These are phyloP conservation scores for Coemansia sp. DNA, from an alignment of 192 early-diverging fungal species.

Conservation along the genomic window DNA sequence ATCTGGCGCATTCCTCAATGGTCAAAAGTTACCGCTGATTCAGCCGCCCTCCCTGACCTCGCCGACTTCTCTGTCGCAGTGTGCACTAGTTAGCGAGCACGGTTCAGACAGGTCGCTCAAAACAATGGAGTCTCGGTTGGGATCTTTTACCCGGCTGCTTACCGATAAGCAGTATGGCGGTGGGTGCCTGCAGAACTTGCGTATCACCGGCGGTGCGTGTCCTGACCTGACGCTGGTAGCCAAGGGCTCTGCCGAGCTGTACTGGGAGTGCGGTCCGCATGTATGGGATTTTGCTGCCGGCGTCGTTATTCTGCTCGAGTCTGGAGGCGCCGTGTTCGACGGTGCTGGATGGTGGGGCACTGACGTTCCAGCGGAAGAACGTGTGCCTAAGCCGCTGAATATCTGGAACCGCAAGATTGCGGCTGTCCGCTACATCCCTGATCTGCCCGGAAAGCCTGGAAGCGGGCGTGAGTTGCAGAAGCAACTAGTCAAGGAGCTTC, in stretches of 20 bases:
- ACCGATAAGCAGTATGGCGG: constrained; percentile 51
- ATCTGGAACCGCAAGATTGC: constrained; percentile 42
- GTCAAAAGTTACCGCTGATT: constrained; percentile 60
- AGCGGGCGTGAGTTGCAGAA: constrained; percentile 50
- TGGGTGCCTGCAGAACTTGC: constrained; percentile 65
- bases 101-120: constrained; percentile 65
- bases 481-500: constrained; percentile 57
- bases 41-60: constrained; percentile 53
- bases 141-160: constrained; percentile 65
- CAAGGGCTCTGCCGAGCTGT: constrained; percentile 77
- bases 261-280: constrained; percentile 85
- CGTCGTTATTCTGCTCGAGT: constrained; percentile 76
- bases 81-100: constrained; percentile 81
- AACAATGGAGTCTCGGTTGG: constrained; percentile 65
- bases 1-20: constrained; percentile 36
- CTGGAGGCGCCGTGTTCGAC: constrained; percentile 76
- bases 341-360: constrained; percentile 52
- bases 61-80: constrained; percentile 62
- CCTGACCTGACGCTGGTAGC: constrained; percentile 78
- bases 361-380: constrained; percentile 13
- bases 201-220: constrained; percentile 75
- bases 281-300: constrained; percentile 89
- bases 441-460: constrained; percentile 27
- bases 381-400: constrained; percentile 20
- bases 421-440: constrained; percentile 34